phyloP scores from a whole-genome alignment of 805 yeast genomes.

The Spathaspora hagerdaliae region DNA sequence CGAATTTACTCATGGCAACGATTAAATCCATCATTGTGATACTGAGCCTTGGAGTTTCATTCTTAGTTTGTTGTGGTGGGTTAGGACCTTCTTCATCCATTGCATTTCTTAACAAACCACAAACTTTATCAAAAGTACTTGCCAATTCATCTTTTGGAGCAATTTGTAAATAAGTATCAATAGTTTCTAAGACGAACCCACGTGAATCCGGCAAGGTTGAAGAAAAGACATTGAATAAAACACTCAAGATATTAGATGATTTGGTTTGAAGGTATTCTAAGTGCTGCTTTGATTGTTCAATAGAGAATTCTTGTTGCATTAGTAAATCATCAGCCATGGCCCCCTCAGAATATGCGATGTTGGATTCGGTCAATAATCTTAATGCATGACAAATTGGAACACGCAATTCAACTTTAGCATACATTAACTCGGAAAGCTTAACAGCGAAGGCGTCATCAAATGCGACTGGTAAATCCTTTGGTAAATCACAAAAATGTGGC shows the following conservation, averaged over 20 bases:
- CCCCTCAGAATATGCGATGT: constrained; percentile 58
- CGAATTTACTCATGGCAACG: constrained; percentile 80
- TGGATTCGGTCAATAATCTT: constrained; percentile 73
- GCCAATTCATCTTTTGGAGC: constrained; percentile 64
- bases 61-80: constrained; percentile 18
- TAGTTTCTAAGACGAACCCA: constrained; percentile 80
- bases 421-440: constrained; percentile 65
- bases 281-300: constrained; percentile 50
- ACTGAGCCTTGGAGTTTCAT: constrained; percentile 49
- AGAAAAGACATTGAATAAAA: constrained; percentile 87
- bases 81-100: constrained; percentile 54
- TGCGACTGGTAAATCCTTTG: constrained; percentile 61
- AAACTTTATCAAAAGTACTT: constrained; percentile 79
- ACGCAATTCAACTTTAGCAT: constrained; percentile 71
- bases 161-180: constrained; percentile 73
- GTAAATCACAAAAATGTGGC: constrained; percentile 86
- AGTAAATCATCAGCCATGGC: constrained; percentile 53
- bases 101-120: constrained; percentile 70
- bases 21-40: constrained; percentile 89
- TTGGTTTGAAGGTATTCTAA: constrained; percentile 60
- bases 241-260: constrained; percentile 77
- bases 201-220: constrained; percentile 83
- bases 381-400: constrained; percentile 80
- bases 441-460: constrained; percentile 80
- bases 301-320: constrained; percentile 58